Percentiles rank a stretch among this genome's conserved stretches.
Conservation (phyloP, 1,284 basidiomycete genomes). For the Sporisorium graminicola region DNA sequence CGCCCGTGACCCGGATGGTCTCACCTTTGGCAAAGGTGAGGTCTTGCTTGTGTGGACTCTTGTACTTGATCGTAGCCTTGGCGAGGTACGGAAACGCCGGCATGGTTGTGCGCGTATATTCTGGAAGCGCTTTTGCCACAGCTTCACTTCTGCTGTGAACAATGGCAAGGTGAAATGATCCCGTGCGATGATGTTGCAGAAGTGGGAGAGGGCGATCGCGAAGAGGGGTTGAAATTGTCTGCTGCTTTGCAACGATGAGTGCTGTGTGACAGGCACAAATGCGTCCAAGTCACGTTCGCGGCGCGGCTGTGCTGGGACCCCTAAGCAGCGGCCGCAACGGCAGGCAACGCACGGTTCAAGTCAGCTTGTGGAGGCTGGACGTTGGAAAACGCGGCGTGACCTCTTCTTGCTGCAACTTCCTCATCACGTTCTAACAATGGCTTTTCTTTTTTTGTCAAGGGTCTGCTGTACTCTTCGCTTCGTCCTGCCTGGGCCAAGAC, state of each 20-base stretch:
- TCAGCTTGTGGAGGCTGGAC: conserved; percentile 4
- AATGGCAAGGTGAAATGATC: not conserved
- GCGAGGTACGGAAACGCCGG: conserved; percentile 54
- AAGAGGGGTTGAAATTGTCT: not conserved
- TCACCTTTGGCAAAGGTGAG: conserved; percentile 67
- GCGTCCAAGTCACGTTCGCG: too few species aligned
- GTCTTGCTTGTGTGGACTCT: conserved; percentile 64
- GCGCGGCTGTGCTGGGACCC: conserved; percentile 8
- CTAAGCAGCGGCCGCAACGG: not conserved
- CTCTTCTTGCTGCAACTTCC: not conserved
- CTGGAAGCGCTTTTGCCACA: conserved; percentile 11
- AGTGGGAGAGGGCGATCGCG: not conserved
- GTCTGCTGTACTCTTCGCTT: not conserved
- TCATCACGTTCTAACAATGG: not conserved
- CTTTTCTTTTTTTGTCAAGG: not conserved
- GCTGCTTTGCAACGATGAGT: not conserved
- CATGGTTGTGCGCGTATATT: conserved; percentile 14
- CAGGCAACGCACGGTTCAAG: conserved; percentile 4
- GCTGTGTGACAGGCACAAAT: not conserved
- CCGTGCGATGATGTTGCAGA: not conserved
- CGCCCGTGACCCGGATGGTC: conserved; percentile 59
- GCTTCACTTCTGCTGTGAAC: not conserved
- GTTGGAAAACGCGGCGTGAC: not conserved
- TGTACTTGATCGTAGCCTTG: conserved; percentile 62
- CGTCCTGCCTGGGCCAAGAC: not conserved